Conservation (phyloP, 176 grass and related monocot species). For the Zoysia pacifica region DNA sequence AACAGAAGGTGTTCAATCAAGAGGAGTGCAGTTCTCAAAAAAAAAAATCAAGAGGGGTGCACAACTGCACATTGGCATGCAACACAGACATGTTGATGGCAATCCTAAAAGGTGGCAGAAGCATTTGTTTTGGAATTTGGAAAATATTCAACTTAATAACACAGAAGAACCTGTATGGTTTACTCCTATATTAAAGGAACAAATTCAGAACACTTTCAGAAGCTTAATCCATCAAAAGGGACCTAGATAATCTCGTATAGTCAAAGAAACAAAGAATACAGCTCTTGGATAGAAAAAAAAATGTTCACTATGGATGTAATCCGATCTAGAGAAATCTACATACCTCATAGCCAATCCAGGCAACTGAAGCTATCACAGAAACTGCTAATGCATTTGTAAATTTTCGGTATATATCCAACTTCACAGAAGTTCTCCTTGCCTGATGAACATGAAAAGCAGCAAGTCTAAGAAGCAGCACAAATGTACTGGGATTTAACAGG, state of each 20-base stretch:
- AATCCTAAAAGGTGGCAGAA: neutral
- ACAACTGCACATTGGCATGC: neutral
- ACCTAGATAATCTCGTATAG: constrained; percentile 7
- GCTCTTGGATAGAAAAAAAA: constrained; percentile 2
- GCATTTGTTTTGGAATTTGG: neutral
- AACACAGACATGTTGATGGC: neutral
- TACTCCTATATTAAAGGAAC: neutral
- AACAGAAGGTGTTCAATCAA: neutral
- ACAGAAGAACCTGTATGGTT: neutral
- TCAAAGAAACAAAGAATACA: neutral
- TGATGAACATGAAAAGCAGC: constrained; percentile 44
- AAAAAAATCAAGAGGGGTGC: neutral
- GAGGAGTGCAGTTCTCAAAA: neutral
- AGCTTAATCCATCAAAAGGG: neutral
- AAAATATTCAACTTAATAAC: constrained; percentile 1
- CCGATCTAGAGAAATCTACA: constrained; percentile 10
- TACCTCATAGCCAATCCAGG: constrained; percentile 99
- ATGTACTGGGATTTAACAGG: constrained; percentile 22
- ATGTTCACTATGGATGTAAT: neutral
- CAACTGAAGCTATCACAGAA: constrained; percentile 91
- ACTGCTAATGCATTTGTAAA: constrained; percentile 89
- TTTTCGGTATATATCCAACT: constrained; percentile 94
- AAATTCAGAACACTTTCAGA: neutral
- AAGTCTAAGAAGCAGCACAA: constrained; percentile 25
- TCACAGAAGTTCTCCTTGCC: constrained; percentile 87